Percentiles rank a stretch among this genome's conserved stretches.
Evolutionary conservation across 805 yeast species (phyloP).

Genomic region (Spathaspora gorwiae): DNA sequence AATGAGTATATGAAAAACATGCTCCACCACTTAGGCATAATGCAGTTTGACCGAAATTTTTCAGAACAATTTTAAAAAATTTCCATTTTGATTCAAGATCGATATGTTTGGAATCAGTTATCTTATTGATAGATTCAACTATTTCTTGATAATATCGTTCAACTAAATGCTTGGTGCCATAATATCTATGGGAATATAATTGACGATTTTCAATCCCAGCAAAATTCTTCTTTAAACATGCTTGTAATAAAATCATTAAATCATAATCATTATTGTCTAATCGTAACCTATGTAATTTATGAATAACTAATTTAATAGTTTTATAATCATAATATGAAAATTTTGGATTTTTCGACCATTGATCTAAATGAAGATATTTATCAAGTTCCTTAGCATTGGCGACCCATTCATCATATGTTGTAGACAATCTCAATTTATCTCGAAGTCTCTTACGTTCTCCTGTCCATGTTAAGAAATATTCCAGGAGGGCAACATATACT

Average conservation of each 20-base stretch:
- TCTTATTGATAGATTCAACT: slow-evolving; percentile 39
- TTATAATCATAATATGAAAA: slow-evolving; percentile 67
- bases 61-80: slow-evolving; percentile 54
- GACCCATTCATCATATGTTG: slow-evolving; percentile 59
- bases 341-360: slow-evolving; percentile 58
- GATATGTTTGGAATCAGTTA: slow-evolving; percentile 36
- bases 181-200: slow-evolving; percentile 68
- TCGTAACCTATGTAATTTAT: slow-evolving; percentile 36
- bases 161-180: slow-evolving; percentile 65
- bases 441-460: slow-evolving; percentile 52
- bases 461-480: slow-evolving; percentile 54
- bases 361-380: slow-evolving; percentile 50
- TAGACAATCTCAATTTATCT: slow-evolving; percentile 44
- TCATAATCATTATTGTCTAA: slow-evolving; percentile 36
- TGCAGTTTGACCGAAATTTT: slow-evolving; percentile 69
- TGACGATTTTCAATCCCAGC: slow-evolving; percentile 74
- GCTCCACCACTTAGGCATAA: slow-evolving; percentile 78
- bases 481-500: slow-evolving; percentile 58
- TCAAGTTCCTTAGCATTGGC: slow-evolving; percentile 56
- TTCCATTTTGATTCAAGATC: slow-evolving; percentile 39
- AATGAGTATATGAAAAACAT: slow-evolving; percentile 70
- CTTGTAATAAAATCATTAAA: slow-evolving; percentile 53
- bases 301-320: slow-evolving; percentile 48
- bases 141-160: slow-evolving; percentile 53
- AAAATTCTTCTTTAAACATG: slow-evolving; percentile 67